Base-by-base conservation (phyloP, 2,329 filamentous ascomycete species). In the Xylariaceae sp. region DNA sequence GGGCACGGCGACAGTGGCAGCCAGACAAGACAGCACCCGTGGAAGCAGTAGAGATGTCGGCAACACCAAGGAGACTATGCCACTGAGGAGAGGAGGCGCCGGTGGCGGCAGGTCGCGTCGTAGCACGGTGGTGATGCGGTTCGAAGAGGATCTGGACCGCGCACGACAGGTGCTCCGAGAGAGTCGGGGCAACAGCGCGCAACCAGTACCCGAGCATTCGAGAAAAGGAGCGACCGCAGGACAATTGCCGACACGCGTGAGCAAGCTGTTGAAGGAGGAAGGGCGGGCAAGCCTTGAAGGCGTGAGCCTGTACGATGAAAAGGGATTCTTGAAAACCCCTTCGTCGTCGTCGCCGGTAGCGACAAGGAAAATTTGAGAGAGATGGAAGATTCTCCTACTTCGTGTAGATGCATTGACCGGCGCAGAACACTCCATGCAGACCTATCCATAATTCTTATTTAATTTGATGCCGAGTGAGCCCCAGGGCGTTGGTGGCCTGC, bases 271-370 rank as follows among this genome's bases (percentile, higher is more conserved):
- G 45, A 50, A 56, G 30, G 33, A 45, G 22, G 44, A 39, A 17
- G 54, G 47, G 39, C 44, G 52, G 11, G 33, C 31, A 36, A 59
- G 55, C 39, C 39, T 55, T 6, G 50, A 60, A 42, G 59, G 56
- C 38, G 40, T 55, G 45, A 47, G 53, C n/a, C 41, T 64, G 39
- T 65, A 64, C 19, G 62, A 61, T 41, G 49, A 56, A 11, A 53
- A 60, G 41, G 58, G 58, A 32, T 62, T 63, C 40, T 38, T 61
- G 41, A 63, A 55, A 52, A 56, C 44, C 31, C 56, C 58, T 4
- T 7, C 22, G 7, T 27, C 22, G 22, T 4, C 22, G 22, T 27
- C 22, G 22, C 22, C 22, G 22, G 22, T 27, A 14, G 42, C 47
- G 33, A 17, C 45, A 17, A 44, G 36, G 32, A 15, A 44, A 19